A percentile compares a stretch with the other conserved stretches of the same genome.
Evolutionary conservation across 2,329 filamentous ascomycete species (phyloP).

Genomic region (Hirsutella thompsonii): DNA sequence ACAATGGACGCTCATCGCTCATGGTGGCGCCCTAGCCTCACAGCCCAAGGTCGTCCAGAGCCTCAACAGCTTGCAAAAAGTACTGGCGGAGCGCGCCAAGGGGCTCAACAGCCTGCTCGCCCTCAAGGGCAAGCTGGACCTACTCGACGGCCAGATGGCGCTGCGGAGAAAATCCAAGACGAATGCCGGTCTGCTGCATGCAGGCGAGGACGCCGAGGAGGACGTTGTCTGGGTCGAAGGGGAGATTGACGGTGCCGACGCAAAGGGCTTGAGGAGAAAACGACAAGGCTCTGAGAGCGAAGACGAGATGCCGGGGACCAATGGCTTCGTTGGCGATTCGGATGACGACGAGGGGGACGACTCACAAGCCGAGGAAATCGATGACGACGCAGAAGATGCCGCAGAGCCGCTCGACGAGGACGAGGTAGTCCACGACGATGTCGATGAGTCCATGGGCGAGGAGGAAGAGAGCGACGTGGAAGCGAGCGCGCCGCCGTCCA

Average conservation of each 20-base stretch:
- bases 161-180: constrained; percentile 58
- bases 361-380: constrained; percentile 41
- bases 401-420: constrained; percentile 42
- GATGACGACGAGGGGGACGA: constrained; percentile 42
- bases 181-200: constrained; percentile 19
- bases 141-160: constrained; percentile 82
- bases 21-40: constrained; percentile 80
- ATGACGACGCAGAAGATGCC: constrained; percentile 6
- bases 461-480: constrained; percentile 40
- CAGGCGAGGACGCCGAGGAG: constrained; percentile 43
- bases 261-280: constrained; percentile 26
- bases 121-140: constrained; percentile 89
- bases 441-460: constrained; percentile 40
- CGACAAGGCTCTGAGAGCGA: constrained; percentile 47
- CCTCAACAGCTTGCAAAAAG: constrained; percentile 68
- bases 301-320: constrained; percentile 43
- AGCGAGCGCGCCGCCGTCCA: constrained; percentile 31
- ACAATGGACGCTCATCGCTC: constrained; percentile 84
- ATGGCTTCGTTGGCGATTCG: constrained; percentile 43
- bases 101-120: constrained; percentile 72
- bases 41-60: constrained; percentile 73
- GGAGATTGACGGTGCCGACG: constrained; percentile 43
- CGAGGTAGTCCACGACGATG: constrained; percentile 46
- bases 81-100: constrained; percentile 74
- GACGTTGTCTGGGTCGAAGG: constrained; percentile 84